phyloP scores from a whole-genome alignment of 768 basidiomycete genomes.

The Sarcodon sp. region DNA sequence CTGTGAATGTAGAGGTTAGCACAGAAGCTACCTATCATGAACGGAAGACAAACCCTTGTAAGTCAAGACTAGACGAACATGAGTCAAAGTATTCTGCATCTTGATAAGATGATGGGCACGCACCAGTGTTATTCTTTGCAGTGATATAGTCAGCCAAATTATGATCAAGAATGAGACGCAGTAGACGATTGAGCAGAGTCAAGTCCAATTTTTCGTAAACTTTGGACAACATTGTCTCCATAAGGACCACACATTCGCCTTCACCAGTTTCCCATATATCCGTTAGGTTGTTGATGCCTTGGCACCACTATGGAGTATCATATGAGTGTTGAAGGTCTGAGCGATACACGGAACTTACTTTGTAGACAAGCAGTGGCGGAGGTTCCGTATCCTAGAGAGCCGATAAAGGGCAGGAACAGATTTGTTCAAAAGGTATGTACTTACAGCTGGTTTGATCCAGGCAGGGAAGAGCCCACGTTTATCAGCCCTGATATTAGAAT shows the following conservation, averaged over 20 bases:
- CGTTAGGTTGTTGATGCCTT: conserved; percentile 97
- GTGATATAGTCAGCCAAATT: conserved; percentile 99
- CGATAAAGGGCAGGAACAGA: conserved; percentile 1
- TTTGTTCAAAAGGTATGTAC: conserved; percentile 5
- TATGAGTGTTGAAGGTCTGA: neutral
- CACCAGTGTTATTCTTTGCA: conserved; percentile 91
- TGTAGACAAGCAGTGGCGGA: conserved; percentile 93
- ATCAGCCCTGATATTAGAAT: conserved; percentile 46
- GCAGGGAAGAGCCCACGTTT: conserved; percentile 96
- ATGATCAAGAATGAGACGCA: conserved; percentile 95
- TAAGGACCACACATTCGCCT: conserved; percentile 95
- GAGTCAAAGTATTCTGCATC: neutral
- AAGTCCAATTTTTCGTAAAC: conserved; percentile 99
- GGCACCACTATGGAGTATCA: conserved; percentile 90
- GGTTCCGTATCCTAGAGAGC: conserved; percentile 72
- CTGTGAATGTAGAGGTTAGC: conserved; percentile 11
- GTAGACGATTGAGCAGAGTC: conserved; percentile 87
- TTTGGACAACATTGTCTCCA: conserved; percentile 97
- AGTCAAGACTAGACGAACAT: conserved; percentile 42
- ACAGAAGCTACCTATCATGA: neutral
- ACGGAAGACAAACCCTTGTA: conserved; percentile 52
- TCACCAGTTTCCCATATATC: conserved; percentile 98
- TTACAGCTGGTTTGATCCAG: conserved; percentile 90
- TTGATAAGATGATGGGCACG: conserved; percentile 5
- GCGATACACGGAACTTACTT: conserved; percentile 23